phyloP scores from a whole-genome alignment of 116 monocot genomes.

The Dioscorea cayenensis region DNA sequence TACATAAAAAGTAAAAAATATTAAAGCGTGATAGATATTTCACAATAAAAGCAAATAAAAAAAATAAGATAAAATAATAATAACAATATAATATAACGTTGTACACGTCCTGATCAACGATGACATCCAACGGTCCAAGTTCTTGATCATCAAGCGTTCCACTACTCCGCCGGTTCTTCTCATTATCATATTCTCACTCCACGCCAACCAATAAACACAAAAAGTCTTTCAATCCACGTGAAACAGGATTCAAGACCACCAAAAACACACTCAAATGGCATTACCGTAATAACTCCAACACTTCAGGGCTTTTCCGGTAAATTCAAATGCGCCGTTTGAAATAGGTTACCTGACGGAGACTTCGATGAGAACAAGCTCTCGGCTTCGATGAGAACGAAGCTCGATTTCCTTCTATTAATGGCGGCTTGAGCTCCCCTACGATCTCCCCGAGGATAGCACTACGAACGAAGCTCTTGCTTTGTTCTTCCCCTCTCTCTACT shows the following conservation, averaged over 20 bases:
- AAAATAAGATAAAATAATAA: no score
- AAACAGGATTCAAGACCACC: not conserved
- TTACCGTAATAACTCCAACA: not conserved
- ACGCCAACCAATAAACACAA: no score
- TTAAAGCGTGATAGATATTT: no score
- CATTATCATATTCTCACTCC: not conserved
- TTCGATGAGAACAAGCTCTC: slow-evolving; percentile 22
- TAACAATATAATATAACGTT: no score
- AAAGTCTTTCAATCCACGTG: no score
- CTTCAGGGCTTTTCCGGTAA: not conserved
- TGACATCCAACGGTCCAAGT: no score
- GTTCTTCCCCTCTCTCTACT: not conserved
- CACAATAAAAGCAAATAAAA: no score
- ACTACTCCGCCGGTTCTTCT: not conserved
- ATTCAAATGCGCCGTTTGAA: not conserved
- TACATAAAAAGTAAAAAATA: no score
- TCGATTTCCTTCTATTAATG: not conserved
- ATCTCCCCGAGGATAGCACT: not conserved
- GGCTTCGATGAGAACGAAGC: slow-evolving; percentile 27
- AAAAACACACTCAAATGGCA: not conserved
- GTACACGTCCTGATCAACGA: no score
- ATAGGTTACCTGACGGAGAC: slow-evolving; percentile 3
- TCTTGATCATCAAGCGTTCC: not conserved
- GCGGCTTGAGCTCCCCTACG: not conserved
- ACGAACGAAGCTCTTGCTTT: not conserved